Percentiles rank a stretch among this genome's conserved stretches.
These are phyloP conservation scores for Chalciporus pseudorubinellus DNA, from an alignment of 768 basidiomycete species.

Conservation along the genomic window DNA sequence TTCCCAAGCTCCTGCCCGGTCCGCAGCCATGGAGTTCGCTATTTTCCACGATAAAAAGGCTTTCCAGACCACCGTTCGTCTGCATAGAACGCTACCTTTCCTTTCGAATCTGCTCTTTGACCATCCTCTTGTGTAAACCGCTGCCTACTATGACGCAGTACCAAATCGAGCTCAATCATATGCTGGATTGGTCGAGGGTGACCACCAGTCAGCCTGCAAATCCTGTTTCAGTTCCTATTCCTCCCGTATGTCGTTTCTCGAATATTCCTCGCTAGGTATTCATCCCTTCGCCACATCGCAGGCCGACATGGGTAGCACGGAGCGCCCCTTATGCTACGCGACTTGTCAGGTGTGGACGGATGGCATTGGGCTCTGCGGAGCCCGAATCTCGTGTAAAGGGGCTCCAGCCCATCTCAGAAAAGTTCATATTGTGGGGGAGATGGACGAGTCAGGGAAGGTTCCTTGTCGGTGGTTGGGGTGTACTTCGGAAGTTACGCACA, in stretches of 20 bases:
- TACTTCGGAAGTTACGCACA: rapidly evolving
- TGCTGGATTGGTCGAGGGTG: not conserved
- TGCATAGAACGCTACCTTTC: not conserved
- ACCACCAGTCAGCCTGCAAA: not conserved
- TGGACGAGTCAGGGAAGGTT: rapidly evolving
- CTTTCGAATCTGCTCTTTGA: not conserved
- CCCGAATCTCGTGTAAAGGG: not conserved
- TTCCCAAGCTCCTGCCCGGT: not conserved
- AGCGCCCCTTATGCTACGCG: not conserved
- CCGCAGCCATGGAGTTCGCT: not conserved
- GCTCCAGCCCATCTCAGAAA: not conserved
- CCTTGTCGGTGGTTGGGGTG: not conserved
- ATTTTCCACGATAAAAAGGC: not conserved
- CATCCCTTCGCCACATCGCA: too few species aligned
- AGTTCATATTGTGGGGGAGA: not conserved
- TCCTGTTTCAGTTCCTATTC: too few species aligned
- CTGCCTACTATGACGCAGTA: not conserved
- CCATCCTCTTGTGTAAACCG: not conserved
- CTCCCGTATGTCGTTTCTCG: too few species aligned
- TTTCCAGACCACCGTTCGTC: not conserved
- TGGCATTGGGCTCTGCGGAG: not conserved
- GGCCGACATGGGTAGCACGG: too few species aligned
- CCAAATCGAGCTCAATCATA: not conserved
- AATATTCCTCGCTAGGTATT: too few species aligned
- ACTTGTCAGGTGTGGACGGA: not conserved